Evolutionary conservation across 2,329 filamentous ascomycete genomes (phyloP).

Genomic region (Geosmithia morbida): DNA sequence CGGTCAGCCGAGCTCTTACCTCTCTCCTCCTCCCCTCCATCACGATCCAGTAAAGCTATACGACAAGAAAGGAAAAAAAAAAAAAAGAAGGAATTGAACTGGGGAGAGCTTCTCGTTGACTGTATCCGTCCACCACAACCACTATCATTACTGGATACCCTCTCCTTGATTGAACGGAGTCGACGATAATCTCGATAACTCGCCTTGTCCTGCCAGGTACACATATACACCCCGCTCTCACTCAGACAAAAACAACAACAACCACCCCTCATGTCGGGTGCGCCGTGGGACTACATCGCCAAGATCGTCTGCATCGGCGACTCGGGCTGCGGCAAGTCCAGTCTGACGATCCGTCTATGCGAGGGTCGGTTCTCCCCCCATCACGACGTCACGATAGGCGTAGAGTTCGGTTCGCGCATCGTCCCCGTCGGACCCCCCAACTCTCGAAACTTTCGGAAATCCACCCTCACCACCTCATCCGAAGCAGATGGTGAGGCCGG

Average conservation of each 20-base stretch:
- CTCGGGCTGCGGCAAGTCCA: slow-evolving; percentile 89
- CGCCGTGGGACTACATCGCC: slow-evolving; percentile 95
- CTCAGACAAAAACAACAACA: not conserved
- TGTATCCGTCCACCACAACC: no score
- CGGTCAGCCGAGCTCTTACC: no score
- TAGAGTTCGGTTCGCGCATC: slow-evolving; percentile 89
- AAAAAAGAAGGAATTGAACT: no score
- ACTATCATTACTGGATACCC: no score
- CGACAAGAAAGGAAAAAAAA: no score
- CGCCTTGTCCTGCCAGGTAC: no score
- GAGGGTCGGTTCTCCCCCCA: slow-evolving; percentile 89
- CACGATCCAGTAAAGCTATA: no score
- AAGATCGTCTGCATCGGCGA: slow-evolving; percentile 98
- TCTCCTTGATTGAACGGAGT: no score
- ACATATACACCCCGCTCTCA: no score
- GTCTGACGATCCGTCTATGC: slow-evolving; percentile 87
- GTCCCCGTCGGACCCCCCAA: slow-evolving; percentile 81
- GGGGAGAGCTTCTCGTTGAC: no score
- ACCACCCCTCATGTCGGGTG: slow-evolving; percentile 33
- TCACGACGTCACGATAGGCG: slow-evolving; percentile 94
- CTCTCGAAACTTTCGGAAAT: not conserved
- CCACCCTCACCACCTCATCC: slow-evolving; percentile 21
- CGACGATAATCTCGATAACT: no score
- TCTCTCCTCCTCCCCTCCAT: no score
- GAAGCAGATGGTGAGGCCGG: slow-evolving; percentile 6